phyloP scores from a whole-genome alignment of 805 yeast species.

The Lachancea cidri region DNA sequence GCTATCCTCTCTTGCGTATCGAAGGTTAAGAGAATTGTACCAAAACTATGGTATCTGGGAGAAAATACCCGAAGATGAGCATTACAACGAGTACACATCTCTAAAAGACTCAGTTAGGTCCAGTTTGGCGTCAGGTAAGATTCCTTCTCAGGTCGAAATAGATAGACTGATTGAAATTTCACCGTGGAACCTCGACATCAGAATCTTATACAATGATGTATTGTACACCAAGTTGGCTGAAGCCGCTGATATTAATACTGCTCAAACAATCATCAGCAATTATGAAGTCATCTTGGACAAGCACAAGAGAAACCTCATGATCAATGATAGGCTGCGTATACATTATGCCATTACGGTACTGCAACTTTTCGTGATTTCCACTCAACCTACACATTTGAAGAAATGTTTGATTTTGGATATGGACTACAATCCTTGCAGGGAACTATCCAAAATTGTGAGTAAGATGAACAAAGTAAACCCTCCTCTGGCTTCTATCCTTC shows the following conservation, averaged over 20 bases:
- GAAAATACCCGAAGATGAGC: constrained; percentile 23
- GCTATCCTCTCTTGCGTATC: constrained; percentile 42
- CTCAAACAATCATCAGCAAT: constrained; percentile 18
- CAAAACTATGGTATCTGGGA: constrained; percentile 49
- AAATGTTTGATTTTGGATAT: constrained; percentile 75
- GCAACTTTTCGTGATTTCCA: constrained; percentile 47
- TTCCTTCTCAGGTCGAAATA: neutral
- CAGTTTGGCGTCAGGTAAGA: neutral
- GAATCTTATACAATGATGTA: constrained; percentile 21
- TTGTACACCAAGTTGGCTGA: constrained; percentile 19
- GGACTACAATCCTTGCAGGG: constrained; percentile 59
- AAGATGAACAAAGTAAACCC: constrained; percentile 36
- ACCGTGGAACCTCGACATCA: constrained; percentile 38
- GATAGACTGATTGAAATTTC: constrained; percentile 28
- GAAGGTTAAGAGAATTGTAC: constrained; percentile 44
- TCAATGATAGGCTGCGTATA: constrained; percentile 27
- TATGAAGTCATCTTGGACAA: constrained; percentile 27
- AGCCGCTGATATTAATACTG: constrained; percentile 23
- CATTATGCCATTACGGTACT: constrained; percentile 33
- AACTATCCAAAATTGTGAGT: constrained; percentile 47
- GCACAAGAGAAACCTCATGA: constrained; percentile 19
- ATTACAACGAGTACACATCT: constrained; percentile 16
- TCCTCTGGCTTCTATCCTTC: constrained; percentile 39
- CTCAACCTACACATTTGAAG: constrained; percentile 50
- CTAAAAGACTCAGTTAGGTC: constrained; percentile 9